Evolutionary conservation across 2,329 filamentous ascomycete genomes (phyloP), one percentile per base, ranked within the genome.

Genomic region (Aspergillus udagawae): DNA sequence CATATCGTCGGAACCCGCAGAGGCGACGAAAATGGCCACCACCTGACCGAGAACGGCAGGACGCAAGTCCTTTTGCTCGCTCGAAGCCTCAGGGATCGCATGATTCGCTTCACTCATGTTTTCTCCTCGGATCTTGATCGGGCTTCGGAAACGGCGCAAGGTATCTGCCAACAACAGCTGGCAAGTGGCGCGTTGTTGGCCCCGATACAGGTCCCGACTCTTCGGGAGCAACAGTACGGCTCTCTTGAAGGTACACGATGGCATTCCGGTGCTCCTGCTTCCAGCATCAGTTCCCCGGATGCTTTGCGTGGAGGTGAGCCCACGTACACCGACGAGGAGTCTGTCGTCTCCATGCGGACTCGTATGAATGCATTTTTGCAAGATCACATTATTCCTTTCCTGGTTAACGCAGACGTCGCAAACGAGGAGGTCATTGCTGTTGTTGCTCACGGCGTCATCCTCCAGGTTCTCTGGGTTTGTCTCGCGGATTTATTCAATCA

Each of bases 61-160:
- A 81, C 92, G 49, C 92, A 96, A 74, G 85, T 89, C n/a, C 83
- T 81, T 44, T 84, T 86, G 20, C 81, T 96, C 1, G 91, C 85
- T 42, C 71, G 80, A 10, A 81, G 90, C 67, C 82, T 96, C 63
- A 84, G 84, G 2, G 80, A 83, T 3, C 83, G 83, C 1, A 84
- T 82, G 4, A 81, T 92, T 10, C 80, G 80, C 5, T 89, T 90
- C 64, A 83, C 79, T 20, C 82, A 86, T 61, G 77, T 95, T 61
- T 93, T 91, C 72, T 84, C 90, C 1, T 96, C 92, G 9, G 85
- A 91, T 63, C 82, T 96, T 9, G 83, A 87, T 63, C 85, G 92
- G 53, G 90, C 92, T 1, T 81, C 77, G 52, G 84, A 82, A 35
- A 71, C 69, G 4, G 69, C 69, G n/a, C 59, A 65, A 45, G 64